Evolutionary conservation across 202 grass and related monocot genomes (phyloP), one percentile per base, ranked within the genome.

Genomic region (Miscanthus sacchariflorus): DNA sequence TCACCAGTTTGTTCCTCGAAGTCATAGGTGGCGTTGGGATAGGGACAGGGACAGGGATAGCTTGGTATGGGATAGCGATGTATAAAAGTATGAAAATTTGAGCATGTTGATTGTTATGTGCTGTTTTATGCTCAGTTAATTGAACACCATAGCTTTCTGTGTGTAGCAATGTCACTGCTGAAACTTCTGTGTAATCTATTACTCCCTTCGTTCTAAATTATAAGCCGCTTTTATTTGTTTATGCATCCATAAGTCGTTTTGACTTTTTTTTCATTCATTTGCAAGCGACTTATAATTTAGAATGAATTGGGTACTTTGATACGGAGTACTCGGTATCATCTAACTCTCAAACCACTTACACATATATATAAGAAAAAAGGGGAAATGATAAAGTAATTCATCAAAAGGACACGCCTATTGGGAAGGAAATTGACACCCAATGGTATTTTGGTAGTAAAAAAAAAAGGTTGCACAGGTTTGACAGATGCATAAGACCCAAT

Each of bases 111-210:
- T 54, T 76, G 56, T 39, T 81, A 5, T 36, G 33, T 56, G 66
- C n/a, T 78, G 18, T 21, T 50, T 78, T 48, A 28, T 66, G 73
- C 14, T 27, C 24, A 33, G 14, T 30, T 83, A 35, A 42, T 28
- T 42, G 21, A 76, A 25, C 64, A 67, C 10, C 14, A 42, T 40
- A 56, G 1, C 12, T 81, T 74, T 44, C 46, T 28, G 23, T 82
- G 1, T 58, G 40, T 67, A 33, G 42, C 30, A 77, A 15, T 40
- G 19, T 87, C 30, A 23, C 6, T 70, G 10, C 83, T 76, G 45
- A 81, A 81, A 46, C 24, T 76, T 71, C 13, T 27, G 38, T 70
- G 21, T 36, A 5, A 78, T 63, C 35, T 88, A 4, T 38, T 46
- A 68, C 50, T 71, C 2, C 28, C 2, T 30, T 30, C 2, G 2